Evolutionary conservation across 1,139 yeast species (phyloP).

Genomic region (Zygosaccharomyces sapae): DNA sequence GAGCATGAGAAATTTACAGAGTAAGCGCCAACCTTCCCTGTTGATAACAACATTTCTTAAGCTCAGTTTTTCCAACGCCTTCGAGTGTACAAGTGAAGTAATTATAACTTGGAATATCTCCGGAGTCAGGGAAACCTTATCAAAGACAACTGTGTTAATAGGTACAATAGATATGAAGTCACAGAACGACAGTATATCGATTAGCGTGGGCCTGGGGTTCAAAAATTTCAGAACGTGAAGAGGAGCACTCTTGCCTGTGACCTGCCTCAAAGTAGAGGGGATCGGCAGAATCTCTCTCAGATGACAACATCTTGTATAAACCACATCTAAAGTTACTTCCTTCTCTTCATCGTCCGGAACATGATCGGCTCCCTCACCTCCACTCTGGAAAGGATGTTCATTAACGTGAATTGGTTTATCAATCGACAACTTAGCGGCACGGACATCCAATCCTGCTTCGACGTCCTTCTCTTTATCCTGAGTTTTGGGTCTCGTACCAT

Average conservation of each 20-base stretch:
- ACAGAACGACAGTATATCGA: slow-evolving; percentile 81
- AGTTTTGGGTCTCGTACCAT: slow-evolving; percentile 5
- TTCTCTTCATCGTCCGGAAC: slow-evolving; percentile 19
- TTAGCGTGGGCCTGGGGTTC: slow-evolving; percentile 86
- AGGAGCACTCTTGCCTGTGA: slow-evolving; percentile 71
- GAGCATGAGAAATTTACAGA: slow-evolving; percentile 65
- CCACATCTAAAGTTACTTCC: slow-evolving; percentile 53
- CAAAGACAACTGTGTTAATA: slow-evolving; percentile 71
- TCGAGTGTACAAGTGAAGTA: slow-evolving; percentile 56
- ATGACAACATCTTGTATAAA: slow-evolving; percentile 75
- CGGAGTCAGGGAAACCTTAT: slow-evolving; percentile 72
- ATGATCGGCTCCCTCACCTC: slow-evolving; percentile 10
- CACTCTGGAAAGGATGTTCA: slow-evolving; percentile 50
- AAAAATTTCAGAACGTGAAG: slow-evolving; percentile 70
- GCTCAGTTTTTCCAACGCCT: slow-evolving; percentile 63
- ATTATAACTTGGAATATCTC: slow-evolving; percentile 75
- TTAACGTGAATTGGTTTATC: slow-evolving; percentile 67
- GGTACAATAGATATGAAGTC: slow-evolving; percentile 86
- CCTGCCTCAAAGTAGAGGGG: slow-evolving; percentile 71
- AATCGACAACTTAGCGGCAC: slow-evolving; percentile 41
- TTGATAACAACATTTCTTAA: slow-evolving; percentile 76
- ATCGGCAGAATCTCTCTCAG: slow-evolving; percentile 68
- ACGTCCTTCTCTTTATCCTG: slow-evolving; percentile 1
- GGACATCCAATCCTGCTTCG: slow-evolving; percentile 29
- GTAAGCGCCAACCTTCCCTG: slow-evolving; percentile 62